Conservation (phyloP, 1,284 basidiomycete genomes). For the Ganoderma sinense region DNA sequence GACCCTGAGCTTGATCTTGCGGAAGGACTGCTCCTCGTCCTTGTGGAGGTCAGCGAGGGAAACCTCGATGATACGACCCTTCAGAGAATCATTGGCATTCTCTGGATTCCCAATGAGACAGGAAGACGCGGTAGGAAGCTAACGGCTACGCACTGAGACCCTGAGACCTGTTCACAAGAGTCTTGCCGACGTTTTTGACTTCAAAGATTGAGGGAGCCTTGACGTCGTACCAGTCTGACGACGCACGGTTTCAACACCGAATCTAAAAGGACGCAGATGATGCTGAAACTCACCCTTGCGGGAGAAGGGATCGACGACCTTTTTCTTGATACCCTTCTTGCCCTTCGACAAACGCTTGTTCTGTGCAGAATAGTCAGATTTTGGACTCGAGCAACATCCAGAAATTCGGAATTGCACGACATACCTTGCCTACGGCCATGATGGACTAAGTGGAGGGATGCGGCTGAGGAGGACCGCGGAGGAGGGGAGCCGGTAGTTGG, state of each 20-base stretch:
- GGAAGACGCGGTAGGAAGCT: not conserved
- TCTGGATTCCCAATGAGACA: constrained; percentile 55
- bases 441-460: constrained; percentile 48
- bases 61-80: constrained; percentile 96
- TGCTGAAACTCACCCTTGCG: constrained; percentile 86
- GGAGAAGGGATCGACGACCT: constrained; percentile 99
- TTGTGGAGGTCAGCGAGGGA: constrained; percentile 99
- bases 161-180: constrained; percentile 97
- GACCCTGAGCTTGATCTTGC: constrained; percentile 98
- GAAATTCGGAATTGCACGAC: constrained; percentile 21
- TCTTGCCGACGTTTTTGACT: constrained; percentile 97
- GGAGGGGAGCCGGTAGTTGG: constrained; percentile 56
- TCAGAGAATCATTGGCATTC: constrained; percentile 99
- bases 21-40: constrained; percentile 99
- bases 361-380: constrained; percentile 47
- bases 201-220: constrained; percentile 99
- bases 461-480: constrained; percentile 53
- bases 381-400: not conserved
- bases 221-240: constrained; percentile 97
- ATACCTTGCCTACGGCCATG: constrained; percentile 94
- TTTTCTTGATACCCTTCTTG: constrained; percentile 99
- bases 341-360: constrained; percentile 99
- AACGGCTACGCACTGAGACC: constrained; percentile 84
- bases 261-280: not conserved
- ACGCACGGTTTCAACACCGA: not conserved